Base-by-base conservation (phyloP, 2,329 filamentous ascomycete genomes). In the Didymella pinodella region DNA sequence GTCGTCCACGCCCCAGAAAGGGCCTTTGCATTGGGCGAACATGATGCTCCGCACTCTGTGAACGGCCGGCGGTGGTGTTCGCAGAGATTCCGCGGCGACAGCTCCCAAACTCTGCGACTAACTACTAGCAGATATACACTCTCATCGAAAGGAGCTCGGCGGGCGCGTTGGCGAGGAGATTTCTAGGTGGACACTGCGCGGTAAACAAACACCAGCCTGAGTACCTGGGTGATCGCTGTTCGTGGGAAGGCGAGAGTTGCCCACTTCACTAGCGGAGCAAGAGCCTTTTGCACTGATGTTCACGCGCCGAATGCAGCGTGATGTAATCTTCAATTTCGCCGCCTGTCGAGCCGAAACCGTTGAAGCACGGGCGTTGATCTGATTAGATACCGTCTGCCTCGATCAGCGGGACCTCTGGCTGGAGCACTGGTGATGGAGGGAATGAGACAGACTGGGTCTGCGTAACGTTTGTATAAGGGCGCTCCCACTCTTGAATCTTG, bases 1-100 rank as follows among this genome's bases (percentile, higher is more conserved):
- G 76, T 89, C 87, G 75, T 89, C 87, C 61, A 79, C 74, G 65
- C 80, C 79, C 87, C 87, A 89, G 64, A 86, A 72, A 34, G 85
- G 83, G 72, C 81, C 81, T 71, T 80, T 78, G 76, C 87, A 89
- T 66, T 80, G 80, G 66, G 81, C 83, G 64, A 85, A 82, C 85
- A 86, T 86, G 67, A 34, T 54, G 59, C 63, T 59, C 57, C 44
- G 55, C 58, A 59, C 57, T 59, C 48, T 55, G 40, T 47, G 46
- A 51, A 57, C 44, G 47, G 22, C 54, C 61, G 48, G 59, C 52
- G 57, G 59, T 59, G 54, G 54, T 61, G 57, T 55, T 60, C 57
- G 32, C 55, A 62, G 40, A 46, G 31, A 38, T 47, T 59, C 49
- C 43, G 52, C 61, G 52, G 54, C 62, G 52, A 45, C 62, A 66